Percentiles rank a stretch among this genome's conserved stretches.
Evolutionary conservation across 2,329 filamentous ascomycete species (phyloP).

Genomic region (Rosellinia necatrix): DNA sequence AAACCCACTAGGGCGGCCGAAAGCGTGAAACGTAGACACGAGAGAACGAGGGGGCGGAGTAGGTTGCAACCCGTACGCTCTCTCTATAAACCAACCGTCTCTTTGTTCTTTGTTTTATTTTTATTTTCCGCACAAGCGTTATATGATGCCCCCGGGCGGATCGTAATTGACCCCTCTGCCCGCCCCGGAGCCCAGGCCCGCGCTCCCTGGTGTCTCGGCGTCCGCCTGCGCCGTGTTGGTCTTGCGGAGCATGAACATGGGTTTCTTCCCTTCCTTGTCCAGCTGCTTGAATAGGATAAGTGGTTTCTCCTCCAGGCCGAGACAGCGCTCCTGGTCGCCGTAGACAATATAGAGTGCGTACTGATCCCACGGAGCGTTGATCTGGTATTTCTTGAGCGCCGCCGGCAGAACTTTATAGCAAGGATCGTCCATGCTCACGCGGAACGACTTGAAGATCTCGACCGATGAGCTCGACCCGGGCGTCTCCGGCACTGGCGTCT

Average conservation of each 20-base stretch:
- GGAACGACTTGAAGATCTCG: conserved; percentile 98
- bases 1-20: not conserved
- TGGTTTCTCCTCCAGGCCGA: conserved; percentile 90
- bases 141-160: conserved; percentile 65
- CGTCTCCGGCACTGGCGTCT: conserved; percentile 66
- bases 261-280: conserved; percentile 95
- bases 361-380: conserved; percentile 95
- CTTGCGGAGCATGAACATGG: conserved; percentile 96
- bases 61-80: not conserved
- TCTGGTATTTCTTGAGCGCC: conserved; percentile 96
- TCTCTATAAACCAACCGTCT: not conserved
- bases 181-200: conserved; percentile 52
- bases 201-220: conserved; percentile 56
- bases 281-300: conserved; percentile 96
- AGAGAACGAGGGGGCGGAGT: not conserved
- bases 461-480: conserved; percentile 66
- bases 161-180: conserved; percentile 57
- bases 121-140: conserved; percentile 12
- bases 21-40: not conserved
- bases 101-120: not conserved
- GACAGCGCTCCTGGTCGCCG: conserved; percentile 94
- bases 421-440: conserved; percentile 96
- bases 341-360: conserved; percentile 98
- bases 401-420: conserved; percentile 97
- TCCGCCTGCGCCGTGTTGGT: conserved; percentile 60